Base-by-base conservation (phyloP, 2,329 filamentous ascomycete species). In the Colletotrichum chrysophilum region DNA sequence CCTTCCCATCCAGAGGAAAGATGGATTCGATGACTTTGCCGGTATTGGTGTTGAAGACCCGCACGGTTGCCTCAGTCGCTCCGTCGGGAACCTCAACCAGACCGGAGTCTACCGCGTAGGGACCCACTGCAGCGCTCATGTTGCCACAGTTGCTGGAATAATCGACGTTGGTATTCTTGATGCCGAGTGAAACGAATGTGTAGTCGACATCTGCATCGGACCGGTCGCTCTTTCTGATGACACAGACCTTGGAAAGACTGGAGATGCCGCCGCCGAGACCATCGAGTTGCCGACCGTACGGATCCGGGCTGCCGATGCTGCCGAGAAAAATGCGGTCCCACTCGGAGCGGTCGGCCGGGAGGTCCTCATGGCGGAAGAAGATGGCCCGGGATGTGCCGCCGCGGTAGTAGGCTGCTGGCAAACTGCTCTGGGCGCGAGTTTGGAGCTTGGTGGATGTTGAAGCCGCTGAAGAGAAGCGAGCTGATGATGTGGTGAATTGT, bases 61-160 rank as follows among this genome's bases (percentile, higher is more conserved):
- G 86, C 14, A 95, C 89, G 1, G 85, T 89, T 3, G 86, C 85
- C 73, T 83, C 81, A 12, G 79, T 80, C 24, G 82, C 80, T 4
- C 78, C 76, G 5, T 55, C 71, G 3, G 34, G 24, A 0, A 76
- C 65, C 0, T 64, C 69, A 62, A 91, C 83, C 2, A 93, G 77
- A 4, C 89, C 86, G 28, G 87, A 82, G 78, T 93, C 89, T 14
- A 92, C 85, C 4, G 91, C 91, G 80, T 91, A 93, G 0, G 94
- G 93, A 0, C 93, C 94, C 61, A 95, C 89, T 0, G 91, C 89
- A 55, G 90, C 88, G 7, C 88, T 91, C 92, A 95, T 93, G 81
- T 95, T 95, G n/a, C 94, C 94, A 80, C 93, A 95, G 79, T 95
- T 95, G 28, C 93, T 91, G 0, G 92, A 91, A 79, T 91, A 89